phyloP scores from a whole-genome alignment of 2,329 filamentous ascomycete species.

The Lachnellula suecica region DNA sequence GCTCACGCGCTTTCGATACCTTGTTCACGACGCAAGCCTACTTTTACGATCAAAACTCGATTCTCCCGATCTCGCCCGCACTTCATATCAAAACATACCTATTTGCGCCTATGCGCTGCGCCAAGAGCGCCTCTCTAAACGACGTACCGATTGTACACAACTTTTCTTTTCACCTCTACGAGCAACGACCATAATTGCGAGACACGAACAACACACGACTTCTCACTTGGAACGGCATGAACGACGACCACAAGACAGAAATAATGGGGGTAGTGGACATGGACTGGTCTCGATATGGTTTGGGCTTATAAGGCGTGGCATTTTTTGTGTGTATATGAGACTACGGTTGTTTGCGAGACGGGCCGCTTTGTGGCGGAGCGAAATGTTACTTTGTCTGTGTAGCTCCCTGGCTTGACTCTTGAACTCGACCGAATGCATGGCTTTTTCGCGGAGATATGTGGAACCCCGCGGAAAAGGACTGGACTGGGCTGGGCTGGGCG shows the following conservation, averaged over 20 bases:
- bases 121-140: constrained; percentile 13
- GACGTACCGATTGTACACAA: constrained; percentile 25
- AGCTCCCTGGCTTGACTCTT: constrained; percentile 13
- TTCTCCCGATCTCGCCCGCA: constrained; percentile 19
- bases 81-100: constrained; percentile 29
- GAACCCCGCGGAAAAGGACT: background rate
- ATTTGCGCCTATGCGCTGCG: constrained; percentile 27
- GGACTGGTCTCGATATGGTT: constrained; percentile 12
- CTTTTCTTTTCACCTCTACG: constrained; percentile 21
- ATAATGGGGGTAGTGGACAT: constrained; percentile 3
- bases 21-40: constrained; percentile 15
- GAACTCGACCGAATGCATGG: background rate
- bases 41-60: constrained; percentile 21
- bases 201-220: constrained; percentile 21
- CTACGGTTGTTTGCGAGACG: constrained; percentile 25
- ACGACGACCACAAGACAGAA: constrained; percentile 13
- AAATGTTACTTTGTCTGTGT: constrained; percentile 22
- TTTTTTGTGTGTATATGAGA: constrained; percentile 29
- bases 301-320: constrained; percentile 16
- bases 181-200: constrained; percentile 23
- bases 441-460: background rate
- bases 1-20: constrained; percentile 23
- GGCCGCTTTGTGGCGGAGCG: constrained; percentile 1
- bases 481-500: background rate
- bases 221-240: constrained; percentile 13